Percentiles rank a stretch among this genome's conserved stretches.
Evolutionary conservation across 495 filamentous ascomycete genomes (phyloP).

Genomic region (Amniculicola lignicola): DNA sequence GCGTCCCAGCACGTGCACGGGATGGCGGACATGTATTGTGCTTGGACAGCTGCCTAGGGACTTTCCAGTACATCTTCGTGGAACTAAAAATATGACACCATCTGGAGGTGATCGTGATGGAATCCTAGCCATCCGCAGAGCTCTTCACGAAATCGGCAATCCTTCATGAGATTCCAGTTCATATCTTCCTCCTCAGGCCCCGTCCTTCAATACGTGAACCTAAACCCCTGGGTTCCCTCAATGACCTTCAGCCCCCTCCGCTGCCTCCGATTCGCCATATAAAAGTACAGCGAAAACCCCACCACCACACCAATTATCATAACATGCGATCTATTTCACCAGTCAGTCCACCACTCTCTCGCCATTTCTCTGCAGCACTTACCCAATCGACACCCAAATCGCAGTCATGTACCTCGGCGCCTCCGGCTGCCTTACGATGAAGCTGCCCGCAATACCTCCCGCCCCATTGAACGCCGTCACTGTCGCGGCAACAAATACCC

Average conservation of each 20-base stretch:
- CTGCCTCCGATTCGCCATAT: constrained; percentile 51
- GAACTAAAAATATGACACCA: no score
- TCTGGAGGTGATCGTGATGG: no score
- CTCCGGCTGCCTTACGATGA: constrained; percentile 65
- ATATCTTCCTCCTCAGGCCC: no score
- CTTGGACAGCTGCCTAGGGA: no score
- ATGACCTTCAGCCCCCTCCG: constrained; percentile 26
- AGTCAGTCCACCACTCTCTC: not conserved
- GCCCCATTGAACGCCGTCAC: constrained; percentile 70
- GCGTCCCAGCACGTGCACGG: no score
- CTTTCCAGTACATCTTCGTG: no score
- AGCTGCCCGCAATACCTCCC: constrained; percentile 73
- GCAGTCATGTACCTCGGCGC: constrained; percentile 68
- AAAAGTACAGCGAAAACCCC: constrained; percentile 61
- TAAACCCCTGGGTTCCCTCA: constrained; percentile 24
- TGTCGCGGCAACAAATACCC: constrained; percentile 65
- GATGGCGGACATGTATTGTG: no score
- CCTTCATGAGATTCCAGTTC: no score
- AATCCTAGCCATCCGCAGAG: no score
- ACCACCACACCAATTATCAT: constrained; percentile 62
- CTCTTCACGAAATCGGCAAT: no score
- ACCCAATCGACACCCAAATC: constrained; percentile 70
- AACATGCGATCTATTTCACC: constrained; percentile 53
- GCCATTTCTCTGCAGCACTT: constrained; percentile 10
- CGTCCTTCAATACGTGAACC: constrained; percentile 24